Conservation (phyloP, 176 grass and related monocot genomes). For the Ampelocalamus luodianensis region DNA sequence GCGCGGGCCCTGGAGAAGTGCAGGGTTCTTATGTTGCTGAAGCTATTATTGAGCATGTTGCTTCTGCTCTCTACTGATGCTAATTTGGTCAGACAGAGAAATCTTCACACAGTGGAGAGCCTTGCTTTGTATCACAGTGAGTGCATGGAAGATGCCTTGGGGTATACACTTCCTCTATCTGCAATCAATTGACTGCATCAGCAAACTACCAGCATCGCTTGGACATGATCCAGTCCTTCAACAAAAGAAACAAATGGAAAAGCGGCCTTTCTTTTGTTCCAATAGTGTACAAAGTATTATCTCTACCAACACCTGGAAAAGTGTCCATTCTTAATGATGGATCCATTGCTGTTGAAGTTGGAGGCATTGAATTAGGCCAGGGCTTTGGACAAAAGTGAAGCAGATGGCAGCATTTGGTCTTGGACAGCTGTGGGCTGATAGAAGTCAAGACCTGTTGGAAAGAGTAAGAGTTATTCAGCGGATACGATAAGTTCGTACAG, state of each 20-base stretch:
- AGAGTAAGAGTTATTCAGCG: conserved; percentile 78
- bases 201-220: conserved; percentile 51
- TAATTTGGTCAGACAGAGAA: conserved; percentile 73
- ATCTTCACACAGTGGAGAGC: conserved; percentile 86
- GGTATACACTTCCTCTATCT: conserved; percentile 79
- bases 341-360: conserved; percentile 92
- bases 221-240: conserved; percentile 64
- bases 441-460: conserved; percentile 65
- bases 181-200: conserved; percentile 61
- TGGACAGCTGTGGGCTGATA: conserved; percentile 73
- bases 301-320: conserved; percentile 72
- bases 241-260: conserved; percentile 84
- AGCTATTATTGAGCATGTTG: conserved; percentile 89
- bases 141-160: conserved; percentile 62
- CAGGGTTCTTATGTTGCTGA: conserved; percentile 95
- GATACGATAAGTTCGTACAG: conserved; percentile 91
- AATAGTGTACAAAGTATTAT: conserved; percentile 62
- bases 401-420: conserved; percentile 85
- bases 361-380: conserved; percentile 96
- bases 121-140: conserved; percentile 76
- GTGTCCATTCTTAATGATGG: conserved; percentile 91
- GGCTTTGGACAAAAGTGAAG: conserved; percentile 97
- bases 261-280: conserved; percentile 80
- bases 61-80: conserved; percentile 63
- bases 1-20: conserved; percentile 89